phyloP scores from a whole-genome alignment of 805 yeast species.

The Scheffersomyces lignosus region DNA sequence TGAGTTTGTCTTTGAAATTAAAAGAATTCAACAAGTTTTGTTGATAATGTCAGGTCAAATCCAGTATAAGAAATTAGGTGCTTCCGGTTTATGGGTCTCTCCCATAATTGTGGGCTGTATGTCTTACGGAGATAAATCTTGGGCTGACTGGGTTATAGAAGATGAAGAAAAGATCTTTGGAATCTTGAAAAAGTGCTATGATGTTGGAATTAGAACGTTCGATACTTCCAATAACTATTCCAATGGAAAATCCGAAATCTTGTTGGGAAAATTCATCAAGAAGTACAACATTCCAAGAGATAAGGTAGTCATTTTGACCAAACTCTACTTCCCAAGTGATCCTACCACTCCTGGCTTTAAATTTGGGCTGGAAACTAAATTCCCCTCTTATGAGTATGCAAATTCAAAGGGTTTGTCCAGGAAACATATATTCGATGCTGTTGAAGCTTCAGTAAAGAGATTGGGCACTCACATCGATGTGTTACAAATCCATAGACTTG shows the following conservation, averaged over 20 bases:
- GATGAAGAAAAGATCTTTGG: constrained; percentile 27
- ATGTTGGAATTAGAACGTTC: constrained; percentile 21
- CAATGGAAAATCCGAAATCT: constrained; percentile 18
- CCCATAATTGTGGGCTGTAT: constrained; percentile 53
- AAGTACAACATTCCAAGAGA: constrained; percentile 22
- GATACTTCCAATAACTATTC: constrained; percentile 27
- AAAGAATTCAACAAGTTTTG: too few relatives aligned
- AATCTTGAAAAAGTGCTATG: constrained; percentile 26
- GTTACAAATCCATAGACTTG: constrained; percentile 56
- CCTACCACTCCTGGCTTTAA: constrained; percentile 8
- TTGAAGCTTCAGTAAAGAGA: constrained; percentile 38
- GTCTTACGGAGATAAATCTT: constrained; percentile 45
- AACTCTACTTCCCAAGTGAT: constrained; percentile 13
- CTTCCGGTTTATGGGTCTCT: constrained; percentile 49
- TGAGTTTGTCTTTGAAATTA: too few relatives aligned
- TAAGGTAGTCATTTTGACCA: constrained; percentile 19
- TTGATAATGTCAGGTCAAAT: neutral
- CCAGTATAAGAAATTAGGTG: constrained; percentile 25
- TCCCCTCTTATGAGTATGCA: constrained; percentile 5
- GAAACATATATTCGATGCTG: constrained; percentile 48
- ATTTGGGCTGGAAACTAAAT: neutral
- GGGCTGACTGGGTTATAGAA: constrained; percentile 31
- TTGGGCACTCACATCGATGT: constrained; percentile 54
- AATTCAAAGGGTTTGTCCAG: constrained; percentile 42
- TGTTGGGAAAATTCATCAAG: constrained; percentile 20